Percentiles rank a stretch among this genome's conserved stretches.
phyloP scores from a whole-genome alignment of 2,329 filamentous ascomycete species.

The Hymenoscyphus occultus region DNA sequence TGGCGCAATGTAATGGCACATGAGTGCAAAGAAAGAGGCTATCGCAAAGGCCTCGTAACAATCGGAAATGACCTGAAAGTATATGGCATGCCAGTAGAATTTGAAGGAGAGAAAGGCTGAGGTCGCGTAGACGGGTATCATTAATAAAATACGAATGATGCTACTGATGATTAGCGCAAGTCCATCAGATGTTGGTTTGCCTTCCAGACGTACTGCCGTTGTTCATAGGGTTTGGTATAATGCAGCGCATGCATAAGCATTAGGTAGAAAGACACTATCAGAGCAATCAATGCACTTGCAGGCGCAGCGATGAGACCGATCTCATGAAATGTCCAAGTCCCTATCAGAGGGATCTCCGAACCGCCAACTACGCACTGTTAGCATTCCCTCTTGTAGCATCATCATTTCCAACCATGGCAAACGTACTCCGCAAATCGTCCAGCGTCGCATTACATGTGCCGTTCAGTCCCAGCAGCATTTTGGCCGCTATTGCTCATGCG shows the following conservation, averaged over 20 bases:
- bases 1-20: constrained; percentile 78
- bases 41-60: constrained; percentile 91
- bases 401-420: not conserved
- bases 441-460: constrained; percentile 37
- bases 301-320: constrained; percentile 52
- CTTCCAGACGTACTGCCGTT: constrained; percentile 47
- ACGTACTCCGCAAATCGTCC: constrained; percentile 38
- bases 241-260: constrained; percentile 58
- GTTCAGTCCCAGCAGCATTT: constrained; percentile 27
- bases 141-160: constrained; percentile 84
- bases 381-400: constrained; percentile 11
- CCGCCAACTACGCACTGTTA: constrained; percentile 32
- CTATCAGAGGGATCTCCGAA: constrained; percentile 47
- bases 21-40: constrained; percentile 77
- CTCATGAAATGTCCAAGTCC: constrained; percentile 52
- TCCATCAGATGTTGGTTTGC: not conserved
- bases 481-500: constrained; percentile 25
- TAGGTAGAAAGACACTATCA: constrained; percentile 53
- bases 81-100: constrained; percentile 75
- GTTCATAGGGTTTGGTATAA: constrained; percentile 59
- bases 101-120: constrained; percentile 71
- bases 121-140: constrained; percentile 78
- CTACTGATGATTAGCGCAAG: constrained; percentile 39
- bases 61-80: constrained; percentile 77
- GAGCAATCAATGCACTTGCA: constrained; percentile 48